Evolutionary conservation across 352 stramenopile species (phyloP).

Genomic region (Phytophthora sp.): DNA sequence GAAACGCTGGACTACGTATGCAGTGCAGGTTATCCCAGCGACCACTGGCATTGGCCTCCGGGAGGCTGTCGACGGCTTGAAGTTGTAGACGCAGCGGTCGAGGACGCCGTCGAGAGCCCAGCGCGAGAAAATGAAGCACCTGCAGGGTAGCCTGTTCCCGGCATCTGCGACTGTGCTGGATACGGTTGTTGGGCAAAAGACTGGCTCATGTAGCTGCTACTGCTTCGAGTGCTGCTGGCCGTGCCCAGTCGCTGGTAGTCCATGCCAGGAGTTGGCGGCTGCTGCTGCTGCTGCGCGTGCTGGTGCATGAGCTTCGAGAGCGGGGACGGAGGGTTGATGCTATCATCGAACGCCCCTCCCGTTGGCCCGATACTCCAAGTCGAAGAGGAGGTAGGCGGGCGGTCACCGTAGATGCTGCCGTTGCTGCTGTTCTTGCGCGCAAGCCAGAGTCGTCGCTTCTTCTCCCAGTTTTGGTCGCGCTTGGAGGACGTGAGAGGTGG

Average conservation of each 20-base stretch:
- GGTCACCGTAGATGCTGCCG: conserved; percentile 11
- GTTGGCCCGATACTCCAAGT: conserved; percentile 9
- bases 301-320: conserved; percentile 80
- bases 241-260: conserved; percentile 24
- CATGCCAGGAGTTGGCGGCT: conserved; percentile 4
- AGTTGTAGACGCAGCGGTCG: conserved; percentile 14
- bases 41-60: conserved; percentile 71
- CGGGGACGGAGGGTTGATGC: conserved; percentile 52
- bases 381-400: conserved; percentile 13
- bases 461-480: conserved; percentile 83
- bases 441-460: conserved; percentile 74
- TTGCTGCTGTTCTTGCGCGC: conserved; percentile 53
- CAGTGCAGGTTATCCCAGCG: conserved; percentile 18
- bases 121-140: conserved; percentile 20
- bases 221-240: conserved; percentile 23
- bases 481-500: conserved; percentile 79
- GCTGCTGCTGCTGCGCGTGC: conserved; percentile 38
- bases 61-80: conserved; percentile 55
- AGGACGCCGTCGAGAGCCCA: conserved; percentile 25
- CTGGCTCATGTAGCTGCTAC: conserved; percentile 14
- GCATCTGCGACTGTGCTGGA: neutral
- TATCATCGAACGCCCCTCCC: conserved; percentile 8
- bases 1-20: neutral
- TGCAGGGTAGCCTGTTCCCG: neutral
- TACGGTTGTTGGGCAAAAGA: conserved; percentile 1